Conservation (phyloP, 345 rosid genomes). For the Raphanus raphanistrum region DNA sequence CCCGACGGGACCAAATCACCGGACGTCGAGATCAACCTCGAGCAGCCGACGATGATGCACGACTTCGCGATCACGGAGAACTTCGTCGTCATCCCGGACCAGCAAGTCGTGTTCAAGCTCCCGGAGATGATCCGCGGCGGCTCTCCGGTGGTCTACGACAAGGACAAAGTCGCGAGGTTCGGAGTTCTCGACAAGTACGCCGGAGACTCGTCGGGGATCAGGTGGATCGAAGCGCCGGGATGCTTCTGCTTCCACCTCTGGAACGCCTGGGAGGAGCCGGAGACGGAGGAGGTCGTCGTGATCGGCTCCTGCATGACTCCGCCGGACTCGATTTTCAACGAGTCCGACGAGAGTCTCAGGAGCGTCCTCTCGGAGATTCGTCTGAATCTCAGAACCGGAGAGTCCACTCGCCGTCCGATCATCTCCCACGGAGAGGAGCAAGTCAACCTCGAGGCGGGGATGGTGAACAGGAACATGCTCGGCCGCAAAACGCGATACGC, state of each 20-base stretch:
- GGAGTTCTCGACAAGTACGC: slow-evolving; percentile 78
- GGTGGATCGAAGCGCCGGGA: slow-evolving; percentile 75
- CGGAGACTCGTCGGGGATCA: slow-evolving; percentile 37
- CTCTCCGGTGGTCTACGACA: slow-evolving; percentile 80
- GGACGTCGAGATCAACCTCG: slow-evolving; percentile 68
- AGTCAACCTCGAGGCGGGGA: slow-evolving; percentile 83
- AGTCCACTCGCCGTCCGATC: slow-evolving; percentile 65
- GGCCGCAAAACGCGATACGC: slow-evolving; percentile 71
- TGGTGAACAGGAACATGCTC: slow-evolving; percentile 73
- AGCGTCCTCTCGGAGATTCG: slow-evolving; percentile 81
- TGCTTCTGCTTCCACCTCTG: slow-evolving; percentile 95
- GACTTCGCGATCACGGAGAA: slow-evolving; percentile 80
- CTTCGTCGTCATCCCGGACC: slow-evolving; percentile 82
- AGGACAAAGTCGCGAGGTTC: slow-evolving; percentile 65
- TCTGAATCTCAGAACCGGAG: slow-evolving; percentile 60
- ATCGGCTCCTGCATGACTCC: slow-evolving; percentile 92
- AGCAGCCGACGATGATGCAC: slow-evolving; percentile 83
- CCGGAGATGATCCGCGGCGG: slow-evolving; percentile 80
- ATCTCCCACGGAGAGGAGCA: slow-evolving; percentile 55
- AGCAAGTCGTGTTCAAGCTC: slow-evolving; percentile 82
- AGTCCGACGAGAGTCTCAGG: slow-evolving; percentile 65
- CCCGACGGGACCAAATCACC: slow-evolving; percentile 63
- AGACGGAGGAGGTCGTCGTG: slow-evolving; percentile 75
- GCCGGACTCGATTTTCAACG: slow-evolving; percentile 85
- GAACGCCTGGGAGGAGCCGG: slow-evolving; percentile 97